Base-by-base conservation (phyloP, 768 basidiomycete genomes). In the Lentinula raphanica region DNA sequence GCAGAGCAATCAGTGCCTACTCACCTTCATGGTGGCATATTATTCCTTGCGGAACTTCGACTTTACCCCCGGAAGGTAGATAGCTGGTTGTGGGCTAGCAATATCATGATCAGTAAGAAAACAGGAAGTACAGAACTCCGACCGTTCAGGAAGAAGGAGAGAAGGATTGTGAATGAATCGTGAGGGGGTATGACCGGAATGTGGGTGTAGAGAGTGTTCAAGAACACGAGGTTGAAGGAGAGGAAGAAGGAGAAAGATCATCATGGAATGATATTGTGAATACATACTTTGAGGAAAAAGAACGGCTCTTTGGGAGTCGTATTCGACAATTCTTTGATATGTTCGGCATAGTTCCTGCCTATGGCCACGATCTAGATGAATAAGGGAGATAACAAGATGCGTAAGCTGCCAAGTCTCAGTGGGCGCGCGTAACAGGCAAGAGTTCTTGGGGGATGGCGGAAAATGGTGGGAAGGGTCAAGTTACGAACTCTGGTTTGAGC, bases 321-420 rank as follows among this genome's bases (percentile, higher is more conserved):
- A 69, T 98, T 98, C 66, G 86, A 88, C 35, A 98, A 81, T 68
- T 99, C 97, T 72, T 90, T 93, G 69, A 88, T 87, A 64, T 97
- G 95, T 32, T 90, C 90, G 5, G 82, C 84, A 70, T 96, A 97
- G 76, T 97, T 98, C 59, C 96, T 84, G 32, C 96, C 96, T 59
- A 98, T 98, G 35, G 94, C 95, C 35, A 98, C 88, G 64, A 98
- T 95, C 90, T 94, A 55, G 32, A 25, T 35, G 54, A 21, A 38
- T 8, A 21, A n/a, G 21, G 21, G 12, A n/a, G 9, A 12, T 5
- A 28, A 7, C 11, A 31, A 5, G 7, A 48, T 25, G n/a, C n/a
- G 12, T 48, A 25, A 28, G 46, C 25, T 28, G 15, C 23, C 7
- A 11, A 2, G 13, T 1, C n/a, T n/a, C n/a, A n/a, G n/a, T n/a